These are phyloP conservation scores for Lactarius sp. DNA, from an alignment of 768 basidiomycete genomes.

Conservation along the genomic window DNA sequence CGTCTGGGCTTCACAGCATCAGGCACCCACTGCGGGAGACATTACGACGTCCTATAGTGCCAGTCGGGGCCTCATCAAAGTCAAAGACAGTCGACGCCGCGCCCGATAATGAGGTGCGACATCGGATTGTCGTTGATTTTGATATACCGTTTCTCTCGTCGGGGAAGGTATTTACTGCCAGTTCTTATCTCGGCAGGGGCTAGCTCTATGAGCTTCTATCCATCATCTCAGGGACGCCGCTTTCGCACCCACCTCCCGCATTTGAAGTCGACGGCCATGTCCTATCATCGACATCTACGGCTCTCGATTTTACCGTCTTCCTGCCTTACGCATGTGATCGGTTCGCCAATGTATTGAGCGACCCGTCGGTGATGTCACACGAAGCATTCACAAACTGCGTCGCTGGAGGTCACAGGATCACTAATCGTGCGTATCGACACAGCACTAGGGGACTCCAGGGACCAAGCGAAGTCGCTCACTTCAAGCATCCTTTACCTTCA, in stretches of 20 bases:
- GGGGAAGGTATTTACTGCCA: slow-evolving; percentile 46
- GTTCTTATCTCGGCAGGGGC: slow-evolving; percentile 57
- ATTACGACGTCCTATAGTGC: background rate
- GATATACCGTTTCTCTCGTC: slow-evolving; percentile 45
- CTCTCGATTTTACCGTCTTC: slow-evolving; percentile 38
- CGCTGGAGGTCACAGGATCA: slow-evolving; percentile 18
- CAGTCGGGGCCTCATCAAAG: background rate
- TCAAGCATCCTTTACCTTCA: slow-evolving; percentile 10
- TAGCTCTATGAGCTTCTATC: slow-evolving; percentile 53
- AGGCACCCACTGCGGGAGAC: background rate
- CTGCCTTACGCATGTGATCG: slow-evolving; percentile 24
- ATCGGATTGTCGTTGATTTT: slow-evolving; percentile 44
- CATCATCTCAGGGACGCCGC: slow-evolving; percentile 32
- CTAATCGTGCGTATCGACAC: slow-evolving; percentile 21
- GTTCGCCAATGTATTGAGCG: slow-evolving; percentile 38
- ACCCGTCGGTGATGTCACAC: slow-evolving; percentile 42
- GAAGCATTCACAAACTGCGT: slow-evolving; percentile 26
- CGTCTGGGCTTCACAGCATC: background rate
- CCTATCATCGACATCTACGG: slow-evolving; percentile 41
- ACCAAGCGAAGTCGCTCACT: background rate
- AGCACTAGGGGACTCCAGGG: background rate
- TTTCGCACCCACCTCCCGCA: slow-evolving; percentile 31
- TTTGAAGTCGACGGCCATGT: slow-evolving; percentile 39
- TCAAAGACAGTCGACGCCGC: background rate
- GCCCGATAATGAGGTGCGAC: slow-evolving; percentile 21